Percentiles rank a stretch among this genome's conserved stretches.
Evolutionary conservation across 345 rosid species (phyloP).

Genomic region (Hibiscus mutabilis): DNA sequence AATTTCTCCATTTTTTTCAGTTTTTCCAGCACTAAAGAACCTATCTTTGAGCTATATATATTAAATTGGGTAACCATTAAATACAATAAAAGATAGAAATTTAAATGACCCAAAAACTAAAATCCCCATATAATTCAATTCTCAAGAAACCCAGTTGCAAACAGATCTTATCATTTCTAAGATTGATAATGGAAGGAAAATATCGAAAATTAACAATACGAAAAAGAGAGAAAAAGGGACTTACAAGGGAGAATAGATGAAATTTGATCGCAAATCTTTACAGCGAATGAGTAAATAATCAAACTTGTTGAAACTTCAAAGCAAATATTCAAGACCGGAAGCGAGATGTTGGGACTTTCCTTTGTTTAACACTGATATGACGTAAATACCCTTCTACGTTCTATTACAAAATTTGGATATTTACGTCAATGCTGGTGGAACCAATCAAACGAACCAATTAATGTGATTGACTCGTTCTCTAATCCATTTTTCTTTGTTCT

Average conservation of each 20-base stretch:
- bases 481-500: too few species aligned
- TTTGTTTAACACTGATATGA: background rate
- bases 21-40: background rate
- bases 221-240: background rate
- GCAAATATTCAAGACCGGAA: constrained; percentile 4
- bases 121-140: background rate
- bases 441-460: too few species aligned
- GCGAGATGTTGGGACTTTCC: background rate
- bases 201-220: background rate
- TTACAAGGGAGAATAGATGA: background rate
- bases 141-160: constrained; percentile 4
- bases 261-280: background rate
- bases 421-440: too few species aligned
- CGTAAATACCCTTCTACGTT: background rate
- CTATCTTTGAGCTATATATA: background rate
- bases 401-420: too few species aligned
- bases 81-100: background rate
- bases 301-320: constrained; percentile 1
- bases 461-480: too few species aligned
- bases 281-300: background rate
- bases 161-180: background rate
- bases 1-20: background rate
- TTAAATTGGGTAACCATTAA: background rate
- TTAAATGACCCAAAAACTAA: background rate
- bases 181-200: background rate